Evolutionary conservation across 805 yeast species (phyloP), one percentile per base, ranked within the genome.

Genomic region (Hanseniaspora jakobsenii): DNA sequence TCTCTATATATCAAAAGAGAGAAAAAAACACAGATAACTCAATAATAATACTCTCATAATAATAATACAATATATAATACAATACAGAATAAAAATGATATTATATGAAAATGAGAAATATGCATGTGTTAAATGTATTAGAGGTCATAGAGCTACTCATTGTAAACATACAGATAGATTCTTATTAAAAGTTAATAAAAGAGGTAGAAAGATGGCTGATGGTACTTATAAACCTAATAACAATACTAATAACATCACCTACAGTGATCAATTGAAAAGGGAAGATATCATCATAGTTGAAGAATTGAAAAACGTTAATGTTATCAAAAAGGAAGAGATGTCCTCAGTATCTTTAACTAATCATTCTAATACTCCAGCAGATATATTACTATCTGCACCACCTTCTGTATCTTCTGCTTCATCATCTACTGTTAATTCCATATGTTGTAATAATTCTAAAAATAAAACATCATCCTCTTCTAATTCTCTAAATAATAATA

Each of bases 101-200:
- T 63, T 82, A 43, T 81, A 80, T 53, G 81, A 81, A 51, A 81
- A 81, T 23, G 80, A 73, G 53, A 81, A 86, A 54, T 81, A 81
- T 58, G 82, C 94, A 3, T 85, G 95, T 61, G 73, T 74, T 44
- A 79, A 78, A 55, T 89, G 98, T 57, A 84, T 91, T 19, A 67
- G 95, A 35, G 97, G 97, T 14, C 98, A 89, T 56, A 65, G 98
- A 32, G 82, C 95, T 1, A 77, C 89, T 1, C 75, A 79, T 45
- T 89, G 98, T 60, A 74, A 73, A 44, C 98, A 89, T 61, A 74
- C 81, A 24, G 67, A 72, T 42, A 69, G 95, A 37, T 84, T 91
- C 19, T 66, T 89, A 32, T 77, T 87, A 10, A 83, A 85, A 54
- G 95, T 89, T 10, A 70, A 95, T 22, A 74, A 83, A n/a, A 72